These are phyloP conservation scores for Naganishia cerealis DNA, from an alignment of 1,284 basidiomycete species.

Conservation along the genomic window DNA sequence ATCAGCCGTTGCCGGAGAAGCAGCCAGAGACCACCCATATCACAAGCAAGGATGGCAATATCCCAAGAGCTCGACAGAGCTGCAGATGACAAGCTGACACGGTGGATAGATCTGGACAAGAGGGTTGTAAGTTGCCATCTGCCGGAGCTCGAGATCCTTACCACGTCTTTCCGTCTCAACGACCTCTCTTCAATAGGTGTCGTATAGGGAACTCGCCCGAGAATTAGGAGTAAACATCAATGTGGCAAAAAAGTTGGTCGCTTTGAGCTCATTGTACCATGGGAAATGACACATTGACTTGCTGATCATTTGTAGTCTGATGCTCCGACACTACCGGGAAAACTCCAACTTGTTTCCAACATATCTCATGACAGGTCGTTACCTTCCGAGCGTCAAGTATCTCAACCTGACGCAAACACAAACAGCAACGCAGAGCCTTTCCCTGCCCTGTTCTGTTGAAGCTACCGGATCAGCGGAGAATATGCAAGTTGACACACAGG, in stretches of 20 bases:
- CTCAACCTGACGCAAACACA: slow-evolving; percentile 11
- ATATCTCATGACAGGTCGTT: slow-evolving; percentile 31
- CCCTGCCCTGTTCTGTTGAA: neutral
- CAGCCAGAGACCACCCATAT: too few relatives aligned
- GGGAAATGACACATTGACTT: neutral
- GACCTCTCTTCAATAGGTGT: slow-evolving; percentile 6
- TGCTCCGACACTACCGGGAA: slow-evolving; percentile 16
- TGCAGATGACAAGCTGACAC: slow-evolving; percentile 23
- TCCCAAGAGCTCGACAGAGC: slow-evolving; percentile 8
- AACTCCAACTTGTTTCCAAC: slow-evolving; percentile 29
- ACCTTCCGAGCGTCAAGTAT: slow-evolving; percentile 12
- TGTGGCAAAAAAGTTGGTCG: slow-evolving; percentile 26
- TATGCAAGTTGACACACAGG: slow-evolving; percentile 9
- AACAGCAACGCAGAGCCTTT: neutral
- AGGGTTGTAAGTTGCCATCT: slow-evolving; percentile 14
- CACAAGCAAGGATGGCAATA: too few relatives aligned
- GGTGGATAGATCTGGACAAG: slow-evolving; percentile 31
- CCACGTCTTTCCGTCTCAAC: neutral
- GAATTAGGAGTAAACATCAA: slow-evolving; percentile 31
- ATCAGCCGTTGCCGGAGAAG: too few relatives aligned
- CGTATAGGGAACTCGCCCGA: slow-evolving; percentile 27
- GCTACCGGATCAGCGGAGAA: neutral
- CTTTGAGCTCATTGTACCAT: neutral
- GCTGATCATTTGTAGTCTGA: slow-evolving; percentile 9
- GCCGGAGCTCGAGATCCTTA: neutral